Conservation (phyloP, 1,284 basidiomycete species). For the Termitomyces sp. region DNA sequence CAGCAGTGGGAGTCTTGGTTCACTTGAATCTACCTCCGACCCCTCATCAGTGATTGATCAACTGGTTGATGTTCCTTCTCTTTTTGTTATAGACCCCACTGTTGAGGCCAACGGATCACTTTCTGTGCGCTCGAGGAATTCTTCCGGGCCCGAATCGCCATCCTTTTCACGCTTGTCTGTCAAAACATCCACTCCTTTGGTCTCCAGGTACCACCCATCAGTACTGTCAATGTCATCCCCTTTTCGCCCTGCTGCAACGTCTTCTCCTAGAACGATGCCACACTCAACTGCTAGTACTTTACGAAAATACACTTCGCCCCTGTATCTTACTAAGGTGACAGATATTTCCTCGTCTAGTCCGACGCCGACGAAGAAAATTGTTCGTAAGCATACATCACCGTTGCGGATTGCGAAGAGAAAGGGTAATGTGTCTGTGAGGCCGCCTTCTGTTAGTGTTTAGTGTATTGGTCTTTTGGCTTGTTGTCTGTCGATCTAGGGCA, state of each 20-base stretch:
- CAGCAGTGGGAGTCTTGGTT: slow-evolving; percentile 31
- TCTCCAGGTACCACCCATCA: slow-evolving; percentile 2
- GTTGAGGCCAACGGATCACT: neutral
- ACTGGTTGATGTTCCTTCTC: slow-evolving; percentile 1
- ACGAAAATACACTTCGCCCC: neutral
- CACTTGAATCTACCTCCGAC: slow-evolving; percentile 24
- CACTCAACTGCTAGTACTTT: neutral
- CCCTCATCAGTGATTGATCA: neutral
- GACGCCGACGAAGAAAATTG: neutral
- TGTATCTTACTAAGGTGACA: neutral
- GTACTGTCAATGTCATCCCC: neutral
- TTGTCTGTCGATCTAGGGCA: neutral
- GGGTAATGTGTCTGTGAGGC: neutral
- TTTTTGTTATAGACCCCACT: neutral
- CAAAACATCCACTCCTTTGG: slow-evolving; percentile 8
- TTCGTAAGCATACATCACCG: slow-evolving; percentile 8
- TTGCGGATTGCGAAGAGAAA: slow-evolving; percentile 10
- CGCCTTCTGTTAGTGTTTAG: neutral
- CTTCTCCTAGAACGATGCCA: neutral
- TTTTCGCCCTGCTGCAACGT: slow-evolving; percentile 1
- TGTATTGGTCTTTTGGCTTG: neutral
- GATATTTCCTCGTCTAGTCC: neutral
- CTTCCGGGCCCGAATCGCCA: neutral
- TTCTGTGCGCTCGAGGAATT: neutral
- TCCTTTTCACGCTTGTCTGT: neutral